phyloP scores from a whole-genome alignment of 306 rosid species.

The Quercus agrifolia region DNA sequence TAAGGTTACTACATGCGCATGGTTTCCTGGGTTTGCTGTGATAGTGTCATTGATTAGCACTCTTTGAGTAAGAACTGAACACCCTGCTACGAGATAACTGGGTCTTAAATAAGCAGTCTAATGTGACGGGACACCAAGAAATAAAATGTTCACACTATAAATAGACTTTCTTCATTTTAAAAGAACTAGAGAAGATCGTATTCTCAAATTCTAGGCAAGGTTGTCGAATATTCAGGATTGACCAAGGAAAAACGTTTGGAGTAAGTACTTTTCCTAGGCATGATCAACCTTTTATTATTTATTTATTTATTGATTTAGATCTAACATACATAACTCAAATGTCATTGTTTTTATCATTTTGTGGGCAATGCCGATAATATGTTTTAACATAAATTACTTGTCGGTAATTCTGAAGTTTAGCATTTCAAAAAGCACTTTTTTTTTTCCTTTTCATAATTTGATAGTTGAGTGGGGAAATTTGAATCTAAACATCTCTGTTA shows the following conservation, averaged over 20 bases:
- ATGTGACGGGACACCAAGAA: background rate
- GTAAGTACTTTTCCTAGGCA: background rate
- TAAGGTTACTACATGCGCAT: background rate
- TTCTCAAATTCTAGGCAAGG: background rate
- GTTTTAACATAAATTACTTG: background rate
- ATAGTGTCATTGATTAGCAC: background rate
- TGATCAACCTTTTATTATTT: background rate
- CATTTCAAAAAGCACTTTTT: background rate
- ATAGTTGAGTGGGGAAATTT: too few species aligned
- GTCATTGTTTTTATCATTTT: background rate
- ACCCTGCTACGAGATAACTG: background rate
- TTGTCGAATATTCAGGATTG: background rate
- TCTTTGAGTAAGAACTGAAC: background rate
- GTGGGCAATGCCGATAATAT: background rate
- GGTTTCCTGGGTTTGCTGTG: background rate
- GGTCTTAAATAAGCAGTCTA: background rate
- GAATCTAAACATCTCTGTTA: rapidly evolving
- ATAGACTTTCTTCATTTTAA: too few species aligned
- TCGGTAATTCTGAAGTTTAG: background rate
- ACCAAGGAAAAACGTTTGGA: background rate
- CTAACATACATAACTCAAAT: background rate
- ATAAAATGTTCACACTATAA: too few species aligned
- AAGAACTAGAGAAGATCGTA: too few species aligned
- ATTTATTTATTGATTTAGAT: background rate
- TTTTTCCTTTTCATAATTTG: too few species aligned